phyloP scores from a whole-genome alignment of 139 green algal species.

The Picochlorum sp. region DNA sequence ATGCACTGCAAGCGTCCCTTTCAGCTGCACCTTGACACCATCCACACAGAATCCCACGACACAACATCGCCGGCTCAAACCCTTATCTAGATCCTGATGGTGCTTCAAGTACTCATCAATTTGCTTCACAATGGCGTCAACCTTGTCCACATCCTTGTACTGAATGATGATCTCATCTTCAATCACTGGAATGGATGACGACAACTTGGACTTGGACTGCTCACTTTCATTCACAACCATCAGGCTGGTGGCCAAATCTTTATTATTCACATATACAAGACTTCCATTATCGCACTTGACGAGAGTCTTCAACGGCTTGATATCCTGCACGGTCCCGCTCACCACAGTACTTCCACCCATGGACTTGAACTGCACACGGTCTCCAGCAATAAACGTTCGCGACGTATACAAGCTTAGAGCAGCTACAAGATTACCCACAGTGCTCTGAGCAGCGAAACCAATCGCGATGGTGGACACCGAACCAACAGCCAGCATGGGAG shows the following conservation, averaged over 20 bases:
- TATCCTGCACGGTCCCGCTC: slow-evolving; percentile 33
- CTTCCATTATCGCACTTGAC: slow-evolving; percentile 29
- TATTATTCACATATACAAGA: slow-evolving; percentile 9
- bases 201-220: neutral
- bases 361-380: slow-evolving; percentile 40
- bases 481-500: slow-evolving; percentile 16
- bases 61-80: neutral
- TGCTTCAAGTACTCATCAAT: slow-evolving; percentile 5
- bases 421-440: slow-evolving; percentile 26
- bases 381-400: slow-evolving; percentile 35
- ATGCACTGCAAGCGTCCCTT: slow-evolving; percentile 11
- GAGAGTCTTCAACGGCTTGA: slow-evolving; percentile 35
- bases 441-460: slow-evolving; percentile 30
- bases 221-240: slow-evolving; percentile 2
- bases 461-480: slow-evolving; percentile 13
- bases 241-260: slow-evolving; percentile 6
- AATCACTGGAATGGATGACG: neutral
- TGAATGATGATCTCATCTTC: neutral
- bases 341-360: slow-evolving; percentile 12
- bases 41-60: neutral
- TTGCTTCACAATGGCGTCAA: neutral
- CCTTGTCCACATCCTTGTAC: slow-evolving; percentile 17
- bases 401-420: slow-evolving; percentile 32
- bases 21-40: neutral
- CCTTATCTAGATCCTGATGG: slow-evolving; percentile 2